These are phyloP conservation scores for Achlya hypogyna DNA, from an alignment of 352 stramenopile species.

Conservation along the genomic window DNA sequence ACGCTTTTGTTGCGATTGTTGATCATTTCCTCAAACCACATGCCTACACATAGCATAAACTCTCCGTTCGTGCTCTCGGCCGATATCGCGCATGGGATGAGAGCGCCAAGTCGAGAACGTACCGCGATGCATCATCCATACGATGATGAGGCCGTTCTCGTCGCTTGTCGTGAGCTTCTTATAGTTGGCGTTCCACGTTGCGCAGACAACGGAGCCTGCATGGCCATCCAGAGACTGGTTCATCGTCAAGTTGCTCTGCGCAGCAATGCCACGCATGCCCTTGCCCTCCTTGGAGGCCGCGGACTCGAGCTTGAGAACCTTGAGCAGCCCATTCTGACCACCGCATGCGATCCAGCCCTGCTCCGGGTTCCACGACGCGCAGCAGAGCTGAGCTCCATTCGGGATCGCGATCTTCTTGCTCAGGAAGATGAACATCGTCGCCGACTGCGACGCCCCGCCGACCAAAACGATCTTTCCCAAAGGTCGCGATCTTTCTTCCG, in stretches of 20 bases:
- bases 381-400: conserved; percentile 88
- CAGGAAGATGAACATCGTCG: conserved; percentile 94
- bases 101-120: background rate
- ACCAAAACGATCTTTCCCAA: too few relatives aligned
- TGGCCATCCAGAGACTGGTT: conserved; percentile 93
- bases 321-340: conserved; percentile 87
- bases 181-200: conserved; percentile 90
- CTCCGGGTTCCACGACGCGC: conserved; percentile 87
- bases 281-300: conserved; percentile 54
- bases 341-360: conserved; percentile 93
- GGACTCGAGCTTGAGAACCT: conserved; percentile 88
- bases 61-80: background rate
- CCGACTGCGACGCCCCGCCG: background rate
- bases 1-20: conserved; percentile 95
- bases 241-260: conserved; percentile 88
- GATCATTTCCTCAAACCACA: conserved; percentile 96
- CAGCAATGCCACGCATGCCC: conserved; percentile 68
- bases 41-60: conserved; percentile 28
- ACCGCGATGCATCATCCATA: conserved; percentile 89
- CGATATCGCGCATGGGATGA: background rate
- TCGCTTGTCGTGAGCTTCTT: conserved; percentile 94
- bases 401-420: conserved; percentile 94
- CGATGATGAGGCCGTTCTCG: conserved; percentile 92
- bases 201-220: conserved; percentile 83
- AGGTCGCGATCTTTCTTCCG: conserved; percentile 1